Base-by-base conservation (phyloP, 495 filamentous ascomycete genomes). In the Aspergillus avenaceus region DNA sequence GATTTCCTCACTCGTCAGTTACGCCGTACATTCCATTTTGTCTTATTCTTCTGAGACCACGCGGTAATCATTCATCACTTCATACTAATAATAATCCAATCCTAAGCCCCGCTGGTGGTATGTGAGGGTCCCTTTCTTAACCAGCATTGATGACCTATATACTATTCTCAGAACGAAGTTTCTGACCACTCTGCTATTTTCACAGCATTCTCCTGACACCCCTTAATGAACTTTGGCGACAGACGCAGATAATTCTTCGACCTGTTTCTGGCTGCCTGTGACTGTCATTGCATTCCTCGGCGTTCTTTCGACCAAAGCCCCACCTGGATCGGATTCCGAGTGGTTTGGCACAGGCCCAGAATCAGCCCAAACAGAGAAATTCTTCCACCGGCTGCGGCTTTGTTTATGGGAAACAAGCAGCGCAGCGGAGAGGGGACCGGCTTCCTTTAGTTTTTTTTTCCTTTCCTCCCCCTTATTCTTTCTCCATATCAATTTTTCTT, bases 381-480 rank as follows among this genome's bases (percentile, higher is more conserved):
- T 23, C 45, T 25, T 40, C 44, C 32, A 21, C 40, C 27, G 9
- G 8, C 27, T 23, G 49, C 40, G 26, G 41, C n/a, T 43, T 41
- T 36, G 44, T 53, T 55, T 59, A 56, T 53, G 52, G 46, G 45
- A 52, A 40, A 45, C 31, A 28, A 47, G 31, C 47, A 56, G 54
- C 45, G 49, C 51, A 43, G 27, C 40, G n/a, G 38, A 44, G 38
- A 48, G 44, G 47, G 34, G 29, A 29, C 31, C 47, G 38, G 42
- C 23, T 14, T 1, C 7, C 9, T 21, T 31, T 46, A 32, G 31
- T 32, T 46, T 34, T 45, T n/a, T 45, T 45, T 18, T 47, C 23
- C 24, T 25, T 51, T 21, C 13, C 9, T 5, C 16, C 11, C 16
- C 12, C 18, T 43, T n/a, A n/a, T n/a, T n/a, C n/a, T n/a, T n/a